Conservation (phyloP, 1,139 yeast species). For the Hanseniaspora uvarum region DNA sequence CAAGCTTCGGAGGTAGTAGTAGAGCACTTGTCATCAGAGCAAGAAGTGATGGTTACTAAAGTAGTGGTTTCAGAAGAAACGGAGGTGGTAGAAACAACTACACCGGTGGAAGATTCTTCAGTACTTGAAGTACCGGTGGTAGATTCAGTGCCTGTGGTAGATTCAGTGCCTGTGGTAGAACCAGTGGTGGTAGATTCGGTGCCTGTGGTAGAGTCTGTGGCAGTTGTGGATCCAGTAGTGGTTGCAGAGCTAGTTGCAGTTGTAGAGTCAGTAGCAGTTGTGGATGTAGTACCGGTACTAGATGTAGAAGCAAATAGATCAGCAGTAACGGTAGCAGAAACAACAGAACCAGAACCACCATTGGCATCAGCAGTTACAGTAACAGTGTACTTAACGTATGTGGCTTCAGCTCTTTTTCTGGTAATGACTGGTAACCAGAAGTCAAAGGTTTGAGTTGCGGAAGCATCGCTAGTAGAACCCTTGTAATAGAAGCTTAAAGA, state of each 20-base stretch:
- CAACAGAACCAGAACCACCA: conserved; percentile 16
- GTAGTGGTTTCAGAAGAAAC: conserved; percentile 22
- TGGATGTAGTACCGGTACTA: neutral
- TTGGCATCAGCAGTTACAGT: conserved; percentile 16
- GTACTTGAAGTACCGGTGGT: no score
- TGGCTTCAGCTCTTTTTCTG: conserved; percentile 3
- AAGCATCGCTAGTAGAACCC: conserved; percentile 11
- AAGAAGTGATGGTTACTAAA: neutral
- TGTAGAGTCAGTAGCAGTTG: neutral
- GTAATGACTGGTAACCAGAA: conserved; percentile 11
- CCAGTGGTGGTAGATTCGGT: no score
- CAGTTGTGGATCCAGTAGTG: conserved; percentile 6
- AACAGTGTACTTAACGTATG: conserved; percentile 11
- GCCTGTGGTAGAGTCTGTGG: neutral
- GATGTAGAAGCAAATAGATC: conserved; percentile 4
- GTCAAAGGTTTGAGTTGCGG: conserved; percentile 7
- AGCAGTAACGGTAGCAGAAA: conserved; percentile 11
- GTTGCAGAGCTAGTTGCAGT: neutral
- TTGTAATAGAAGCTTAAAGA: neutral
- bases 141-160: no score
- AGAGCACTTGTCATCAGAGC: neutral
- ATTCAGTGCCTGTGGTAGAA: no score
- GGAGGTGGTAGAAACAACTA: conserved; percentile 26
- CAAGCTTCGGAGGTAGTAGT: conserved; percentile 14
- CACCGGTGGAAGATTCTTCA: no score